These are phyloP conservation scores for Withania somnifera DNA, from an alignment of 305 asterid genomes.

Conservation along the genomic window DNA sequence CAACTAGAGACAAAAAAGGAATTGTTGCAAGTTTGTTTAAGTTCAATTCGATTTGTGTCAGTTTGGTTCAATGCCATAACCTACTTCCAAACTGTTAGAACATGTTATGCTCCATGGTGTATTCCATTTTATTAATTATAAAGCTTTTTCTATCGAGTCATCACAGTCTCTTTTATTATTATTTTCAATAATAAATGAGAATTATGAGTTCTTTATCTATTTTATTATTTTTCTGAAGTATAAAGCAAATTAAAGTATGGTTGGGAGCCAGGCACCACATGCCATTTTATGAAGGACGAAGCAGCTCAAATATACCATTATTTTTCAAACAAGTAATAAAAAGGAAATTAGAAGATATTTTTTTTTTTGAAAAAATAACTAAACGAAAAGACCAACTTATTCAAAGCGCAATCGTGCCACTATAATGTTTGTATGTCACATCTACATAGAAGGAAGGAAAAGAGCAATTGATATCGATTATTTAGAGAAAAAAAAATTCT, in stretches of 20 bases:
- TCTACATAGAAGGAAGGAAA: background rate
- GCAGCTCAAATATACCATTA: background rate
- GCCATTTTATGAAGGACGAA: background rate
- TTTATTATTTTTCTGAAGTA: background rate
- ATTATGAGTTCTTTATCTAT: background rate
- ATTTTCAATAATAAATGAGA: background rate
- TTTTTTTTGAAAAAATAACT: no score
- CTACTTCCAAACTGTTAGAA: background rate
- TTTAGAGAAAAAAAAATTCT: background rate
- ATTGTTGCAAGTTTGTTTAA: background rate
- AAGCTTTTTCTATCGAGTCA: no score
- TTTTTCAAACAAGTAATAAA: background rate
- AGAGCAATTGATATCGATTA: background rate
- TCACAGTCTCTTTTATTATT: background rate
- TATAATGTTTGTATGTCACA: background rate
- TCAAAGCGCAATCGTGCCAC: background rate
- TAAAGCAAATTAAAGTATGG: background rate
- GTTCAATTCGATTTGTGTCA: background rate
- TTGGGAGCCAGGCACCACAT: background rate
- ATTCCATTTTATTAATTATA: no score
- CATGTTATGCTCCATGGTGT: background rate
- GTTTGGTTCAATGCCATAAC: background rate
- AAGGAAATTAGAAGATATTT: background rate
- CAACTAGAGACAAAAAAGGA: background rate
- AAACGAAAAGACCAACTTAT: background rate